phyloP scores from a whole-genome alignment of 345 rosid genomes.

The Rhodamnia argentea region DNA sequence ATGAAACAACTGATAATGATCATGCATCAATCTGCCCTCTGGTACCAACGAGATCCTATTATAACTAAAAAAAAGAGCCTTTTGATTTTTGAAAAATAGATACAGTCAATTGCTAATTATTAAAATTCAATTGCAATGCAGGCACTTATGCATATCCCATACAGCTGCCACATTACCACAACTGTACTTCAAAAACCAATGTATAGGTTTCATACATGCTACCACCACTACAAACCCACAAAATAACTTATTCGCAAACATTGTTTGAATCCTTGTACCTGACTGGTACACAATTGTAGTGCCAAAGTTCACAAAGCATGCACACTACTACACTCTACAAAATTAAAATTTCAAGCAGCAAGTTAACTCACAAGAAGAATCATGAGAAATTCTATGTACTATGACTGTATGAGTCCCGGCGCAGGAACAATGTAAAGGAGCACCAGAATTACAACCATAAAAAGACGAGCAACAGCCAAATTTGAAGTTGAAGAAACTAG shows the following conservation, averaged over 20 bases:
- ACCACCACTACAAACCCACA: background rate
- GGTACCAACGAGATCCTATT: background rate
- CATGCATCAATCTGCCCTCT: background rate
- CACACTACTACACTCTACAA: background rate
- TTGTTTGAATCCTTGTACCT: background rate
- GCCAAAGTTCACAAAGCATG: background rate
- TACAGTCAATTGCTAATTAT: background rate
- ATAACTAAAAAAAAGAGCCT: background rate
- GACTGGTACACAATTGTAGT: background rate
- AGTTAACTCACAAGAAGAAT: background rate
- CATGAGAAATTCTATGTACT: background rate
- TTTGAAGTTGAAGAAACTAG: background rate
- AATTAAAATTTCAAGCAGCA: background rate
- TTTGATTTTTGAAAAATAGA: background rate
- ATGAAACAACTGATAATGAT: background rate
- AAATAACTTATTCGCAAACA: background rate
- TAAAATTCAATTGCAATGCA: background rate
- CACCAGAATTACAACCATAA: background rate
- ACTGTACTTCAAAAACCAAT: background rate
- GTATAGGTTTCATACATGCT: background rate
- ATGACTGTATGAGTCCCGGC: background rate
- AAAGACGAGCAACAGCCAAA: background rate
- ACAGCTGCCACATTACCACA: background rate
- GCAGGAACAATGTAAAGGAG: background rate
- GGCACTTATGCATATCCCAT: background rate